Evolutionary conservation across 169 alveolate genomes (phyloP), one percentile per base, ranked within the genome.

Genomic region (Eimeria mitis): DNA sequence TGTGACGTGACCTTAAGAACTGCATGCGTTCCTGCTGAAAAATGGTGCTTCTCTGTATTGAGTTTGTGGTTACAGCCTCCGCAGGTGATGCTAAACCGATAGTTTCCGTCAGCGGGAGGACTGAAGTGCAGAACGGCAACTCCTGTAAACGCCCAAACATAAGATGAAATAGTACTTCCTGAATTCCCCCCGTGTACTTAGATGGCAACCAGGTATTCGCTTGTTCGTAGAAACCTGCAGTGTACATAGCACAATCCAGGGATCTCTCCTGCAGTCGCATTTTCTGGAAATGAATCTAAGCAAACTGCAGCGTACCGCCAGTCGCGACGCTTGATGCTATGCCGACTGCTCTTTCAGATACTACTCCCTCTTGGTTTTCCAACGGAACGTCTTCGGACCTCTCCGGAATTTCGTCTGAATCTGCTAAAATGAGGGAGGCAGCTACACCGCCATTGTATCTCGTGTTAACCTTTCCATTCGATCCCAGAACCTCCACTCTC

Each of bases 51-150:
- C 23, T 63, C 94, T 63, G 94, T 87, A 42, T 40, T 61, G 34
- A 87, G 63, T 47, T 61, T 87, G 7, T 63, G 83, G 68, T 65
- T 63, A 44, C 94, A 87, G 54, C 94, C 94, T 13, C 83, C 83
- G 47, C 94, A 87, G n/a, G 83, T 87, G 54, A 87, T 63, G 68
- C 83, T 87, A 65, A 87, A 87, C 79, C 94, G 71, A 70, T 87
- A 87, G 52, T 4, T n/a, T 44, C 81, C 94, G 14, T 87, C 94
- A 9, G 54, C 13, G n/a, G 83, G 94, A n/a, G 83, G 81, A 75
- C 94, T 87, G 81, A 87, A 87, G 1, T 42, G 94, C 54, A 87
- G 47, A 65, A 63, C 49, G 75, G 94, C 94, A 40, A 87, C 94
- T 56, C 94, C 94, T 87, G 83, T 23, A 63, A n/a, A 44, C 83